These are phyloP conservation scores for Quercus phellos DNA, from an alignment of 331 rosid species.

Conservation along the genomic window DNA sequence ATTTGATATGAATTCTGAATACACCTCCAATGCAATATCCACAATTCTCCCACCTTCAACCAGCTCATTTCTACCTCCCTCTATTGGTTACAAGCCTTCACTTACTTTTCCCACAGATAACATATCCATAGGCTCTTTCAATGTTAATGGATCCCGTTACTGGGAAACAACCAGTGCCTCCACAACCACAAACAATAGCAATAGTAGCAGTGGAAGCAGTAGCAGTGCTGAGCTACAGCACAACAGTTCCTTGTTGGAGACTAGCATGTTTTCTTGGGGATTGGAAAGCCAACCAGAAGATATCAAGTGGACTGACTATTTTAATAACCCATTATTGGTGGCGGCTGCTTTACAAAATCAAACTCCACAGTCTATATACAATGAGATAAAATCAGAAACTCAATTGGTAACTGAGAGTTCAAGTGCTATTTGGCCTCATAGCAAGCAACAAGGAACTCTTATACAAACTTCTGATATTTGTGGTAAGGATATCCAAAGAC, in stretches of 20 bases:
- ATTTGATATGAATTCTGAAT: conserved; percentile 42
- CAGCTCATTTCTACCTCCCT: conserved; percentile 24
- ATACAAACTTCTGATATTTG: conserved; percentile 15
- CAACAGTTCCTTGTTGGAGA: conserved; percentile 24
- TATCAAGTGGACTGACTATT: conserved; percentile 48
- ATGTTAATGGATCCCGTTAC: conserved; percentile 35
- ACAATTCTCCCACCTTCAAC: conserved; percentile 29
- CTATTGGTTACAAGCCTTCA: conserved; percentile 41
- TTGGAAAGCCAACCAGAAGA: conserved; percentile 39
- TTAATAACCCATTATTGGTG: conserved; percentile 45
- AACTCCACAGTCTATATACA: conserved; percentile 29
- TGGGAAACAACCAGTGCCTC: conserved; percentile 31
- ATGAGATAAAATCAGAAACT: conserved; percentile 31
- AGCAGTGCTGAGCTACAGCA: conserved; percentile 26
- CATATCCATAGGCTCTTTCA: conserved; percentile 22
- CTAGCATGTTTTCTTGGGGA: conserved; percentile 35
- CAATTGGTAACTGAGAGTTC: conserved; percentile 32
- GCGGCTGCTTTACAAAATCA: conserved; percentile 31
- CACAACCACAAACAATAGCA: conserved; percentile 25
- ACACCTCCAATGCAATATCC: conserved; percentile 29
- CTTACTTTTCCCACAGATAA: conserved; percentile 31
- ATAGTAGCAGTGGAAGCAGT: conserved; percentile 24
- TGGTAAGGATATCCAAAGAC: conserved; percentile 39
- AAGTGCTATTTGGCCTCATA: conserved; percentile 32
- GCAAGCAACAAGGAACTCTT: conserved; percentile 33